phyloP scores from a whole-genome alignment of 2,329 filamentous ascomycete species.

The Calonectria montana region DNA sequence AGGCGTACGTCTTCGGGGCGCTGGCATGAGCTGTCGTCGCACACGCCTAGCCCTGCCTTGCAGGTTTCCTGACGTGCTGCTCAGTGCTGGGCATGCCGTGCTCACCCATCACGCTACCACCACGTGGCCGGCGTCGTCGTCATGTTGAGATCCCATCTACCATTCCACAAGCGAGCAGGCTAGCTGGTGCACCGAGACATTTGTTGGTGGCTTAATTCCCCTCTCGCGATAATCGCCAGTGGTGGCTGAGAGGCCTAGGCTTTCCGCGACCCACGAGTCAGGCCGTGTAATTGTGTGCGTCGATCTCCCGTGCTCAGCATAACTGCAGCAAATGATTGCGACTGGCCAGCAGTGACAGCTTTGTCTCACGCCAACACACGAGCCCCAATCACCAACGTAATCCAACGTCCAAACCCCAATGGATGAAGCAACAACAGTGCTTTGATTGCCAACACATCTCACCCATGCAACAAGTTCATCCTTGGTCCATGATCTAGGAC shows the following conservation, averaged over 20 bases:
- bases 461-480: background rate
- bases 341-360: constrained; percentile 10
- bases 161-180: constrained; percentile 26
- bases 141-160: constrained; percentile 19
- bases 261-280: constrained; percentile 37
- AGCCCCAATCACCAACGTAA: background rate
- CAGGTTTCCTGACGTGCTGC: constrained; percentile 5
- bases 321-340: constrained; percentile 3
- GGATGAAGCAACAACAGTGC: background rate
- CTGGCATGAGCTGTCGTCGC: background rate
- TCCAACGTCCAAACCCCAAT: background rate
- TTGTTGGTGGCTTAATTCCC: constrained; percentile 19
- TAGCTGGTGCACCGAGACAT: constrained; percentile 21
- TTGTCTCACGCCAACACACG: background rate
- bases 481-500: constrained; percentile 3
- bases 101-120: constrained; percentile 35
- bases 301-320: constrained; percentile 40
- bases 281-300: constrained; percentile 34
- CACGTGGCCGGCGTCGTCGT: constrained; percentile 38
- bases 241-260: background rate
- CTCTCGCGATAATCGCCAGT: constrained; percentile 27
- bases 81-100: background rate
- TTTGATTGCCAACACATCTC: constrained; percentile 12
- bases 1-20: background rate
- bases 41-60: constrained; percentile 15